Base-by-base conservation (phyloP, 2,329 filamentous ascomycete genomes). In the Aspergillus ibericus region DNA sequence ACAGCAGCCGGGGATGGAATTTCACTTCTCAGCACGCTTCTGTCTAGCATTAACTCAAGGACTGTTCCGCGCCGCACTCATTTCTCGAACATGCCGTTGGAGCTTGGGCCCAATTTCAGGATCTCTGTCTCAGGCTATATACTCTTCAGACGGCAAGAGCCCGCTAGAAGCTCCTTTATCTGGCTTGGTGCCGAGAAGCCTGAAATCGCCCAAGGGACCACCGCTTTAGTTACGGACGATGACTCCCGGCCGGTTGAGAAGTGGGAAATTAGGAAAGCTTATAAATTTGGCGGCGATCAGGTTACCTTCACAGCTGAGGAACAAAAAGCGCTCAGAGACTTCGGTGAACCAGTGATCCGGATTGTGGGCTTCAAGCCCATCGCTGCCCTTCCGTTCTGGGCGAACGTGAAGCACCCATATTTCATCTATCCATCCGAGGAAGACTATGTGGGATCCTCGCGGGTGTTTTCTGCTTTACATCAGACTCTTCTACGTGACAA, bases 91-190 rank as follows among this genome's bases (percentile, higher is more conserved):
- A 80, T 97, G n/a, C 85, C 91, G 0, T 84, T 99, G 56, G 93
- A 98, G 72, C 84, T 99, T 55, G 92, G 90, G 0, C 93, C 93
- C 0, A 87, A 87, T 1, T 79, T 99, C 22, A 87, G 83, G 44
- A 96, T 99, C 55, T 93, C 93, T 0, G 88, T 99, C 38, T 97
- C 96, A 69, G 95, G 95, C 5, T 99, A 93, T 77, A 91, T 96
- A 52, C 78, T 97, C 12, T 83, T 97, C 55, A 93, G 96, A 68
- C 86, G 87, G 46, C 93, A 98, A 72, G 85, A 86, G 51, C 89
- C 92, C 12, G 88, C 89, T 4, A 84, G 92, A 52, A 95, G 86
- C 42, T 93, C 90, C 70, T 98, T 92, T 69, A 86, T 99, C 62
- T 98, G 90, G 84, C 81, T 95, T 1, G 89, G 89, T 20, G 91